Evolutionary conservation across 768 basidiomycete species (phyloP).

Genomic region (Tylopilus vinaceipallidus): DNA sequence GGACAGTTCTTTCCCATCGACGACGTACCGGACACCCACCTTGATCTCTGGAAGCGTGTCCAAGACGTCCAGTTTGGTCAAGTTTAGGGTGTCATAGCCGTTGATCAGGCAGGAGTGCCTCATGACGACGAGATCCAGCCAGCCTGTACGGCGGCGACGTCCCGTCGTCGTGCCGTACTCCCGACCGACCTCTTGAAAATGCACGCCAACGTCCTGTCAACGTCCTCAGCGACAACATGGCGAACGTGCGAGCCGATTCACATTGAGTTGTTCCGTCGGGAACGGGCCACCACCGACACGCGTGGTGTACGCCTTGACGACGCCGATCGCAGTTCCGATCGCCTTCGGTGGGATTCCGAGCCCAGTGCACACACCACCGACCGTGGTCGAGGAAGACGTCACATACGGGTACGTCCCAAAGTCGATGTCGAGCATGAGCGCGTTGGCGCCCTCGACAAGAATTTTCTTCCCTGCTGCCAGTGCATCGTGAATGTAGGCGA

Average conservation of each 20-base stretch:
- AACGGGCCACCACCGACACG: conserved; percentile 99
- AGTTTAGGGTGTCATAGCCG: conserved; percentile 89
- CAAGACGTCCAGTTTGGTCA: conserved; percentile 95
- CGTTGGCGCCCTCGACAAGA: conserved; percentile 97
- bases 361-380: conserved; percentile 96
- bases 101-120: conserved; percentile 92
- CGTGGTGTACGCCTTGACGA: conserved; percentile 97
- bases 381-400: conserved; percentile 88
- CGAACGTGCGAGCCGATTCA: conserved; percentile 35
- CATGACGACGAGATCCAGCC: conserved; percentile 96
- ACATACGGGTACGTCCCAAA: conserved; percentile 98
- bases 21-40: conserved; percentile 74
- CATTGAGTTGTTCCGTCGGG: conserved; percentile 92
- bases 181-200: conserved; percentile 89
- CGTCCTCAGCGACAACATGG: not conserved
- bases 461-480: conserved; percentile 72
- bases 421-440: conserved; percentile 97
- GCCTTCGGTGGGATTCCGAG: conserved; percentile 92
- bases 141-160: conserved; percentile 88
- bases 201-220: conserved; percentile 70
- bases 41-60: conserved; percentile 86
- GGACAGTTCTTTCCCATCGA: conserved; percentile 72
- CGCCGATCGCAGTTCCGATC: conserved; percentile 86
- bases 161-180: conserved; percentile 96
- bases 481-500: conserved; percentile 81